Base-by-base conservation (phyloP, 805 yeast genomes). In the Saccharomycopsis lassenensis region DNA sequence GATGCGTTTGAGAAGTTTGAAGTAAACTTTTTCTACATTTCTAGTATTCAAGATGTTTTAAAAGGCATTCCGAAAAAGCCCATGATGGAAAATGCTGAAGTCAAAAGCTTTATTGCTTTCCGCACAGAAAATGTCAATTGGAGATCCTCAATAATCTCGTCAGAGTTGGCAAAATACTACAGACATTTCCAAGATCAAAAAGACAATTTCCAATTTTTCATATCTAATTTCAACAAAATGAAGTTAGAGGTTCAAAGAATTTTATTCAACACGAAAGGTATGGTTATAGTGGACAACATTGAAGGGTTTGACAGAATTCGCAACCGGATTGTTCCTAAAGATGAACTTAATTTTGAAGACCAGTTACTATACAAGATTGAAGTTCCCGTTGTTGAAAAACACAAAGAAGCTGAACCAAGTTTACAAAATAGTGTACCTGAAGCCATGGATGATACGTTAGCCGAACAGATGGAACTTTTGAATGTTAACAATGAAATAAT, bases 301-400 rank as follows among this genome's bases (percentile, higher is more conserved):
- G 94, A 84, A 51, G 81, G 83, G 23, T 60, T 65, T 20, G 74
- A 77, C 46, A 58, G 89, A 44, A 77, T 73, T 70, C 61, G 87
- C 41, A 74, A 66, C 40, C 59, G 81, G 40, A 50, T 83, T 31
- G 52, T 77, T 4, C 69, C 73, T 14, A 74, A 70, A 39, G 70
- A 68, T 39, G 69, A 69, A 27, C 43, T 64, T 5, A 56, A 63
- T 1, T 65, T 62, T 8, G 59, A 65, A 7, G 68, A 69, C 37
- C 60, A 59, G 34, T 46, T 69, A 8, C 52, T 64, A 0, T 65
- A 65, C 36, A 55, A 55, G 19, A 54, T 63, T 16, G 60, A 56
- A 12, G 62, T 65, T 4, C 71, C 73, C 1, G 44, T 55, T 3
- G 25, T 22, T 7, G 24, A 40, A 21, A 11, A 12, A 10, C 33